These are phyloP conservation scores for Cladosporium oxysporum DNA, from an alignment of 2,329 filamentous ascomycete genomes.

Conservation along the genomic window DNA sequence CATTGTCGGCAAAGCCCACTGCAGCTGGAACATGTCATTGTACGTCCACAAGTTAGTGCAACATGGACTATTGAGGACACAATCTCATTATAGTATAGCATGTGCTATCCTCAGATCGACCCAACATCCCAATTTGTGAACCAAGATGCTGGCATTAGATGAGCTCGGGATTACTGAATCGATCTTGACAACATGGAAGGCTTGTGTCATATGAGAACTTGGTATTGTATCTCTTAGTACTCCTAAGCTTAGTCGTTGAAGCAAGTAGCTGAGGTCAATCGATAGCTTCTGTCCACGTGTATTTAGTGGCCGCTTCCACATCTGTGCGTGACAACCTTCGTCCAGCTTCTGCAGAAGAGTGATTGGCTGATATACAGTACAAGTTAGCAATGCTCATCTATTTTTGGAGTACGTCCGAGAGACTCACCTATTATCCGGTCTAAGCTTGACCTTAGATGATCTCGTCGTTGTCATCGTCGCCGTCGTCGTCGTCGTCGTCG, in stretches of 20 bases:
- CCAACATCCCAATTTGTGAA: neutral
- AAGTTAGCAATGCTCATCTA: neutral
- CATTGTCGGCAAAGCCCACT: neutral
- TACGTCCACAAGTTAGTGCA: neutral
- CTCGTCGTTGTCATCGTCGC: neutral
- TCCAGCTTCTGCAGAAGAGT: neutral
- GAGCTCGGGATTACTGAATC: neutral
- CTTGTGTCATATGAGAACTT: neutral
- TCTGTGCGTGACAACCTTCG: neutral
- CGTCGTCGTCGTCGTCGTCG: neutral
- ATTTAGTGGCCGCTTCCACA: neutral
- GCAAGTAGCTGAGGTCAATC: neutral
- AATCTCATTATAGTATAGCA: neutral
- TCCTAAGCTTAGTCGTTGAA: neutral
- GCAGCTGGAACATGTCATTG: neutral
- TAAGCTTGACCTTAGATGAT: neutral
- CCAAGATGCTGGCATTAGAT: neutral
- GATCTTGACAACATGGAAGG: neutral
- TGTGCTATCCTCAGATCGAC: neutral
- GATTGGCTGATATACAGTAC: neutral
- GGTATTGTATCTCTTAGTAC: neutral
- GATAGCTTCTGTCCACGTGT: neutral
- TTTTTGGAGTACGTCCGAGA: neutral
- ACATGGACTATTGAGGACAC: neutral
- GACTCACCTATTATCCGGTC: neutral